A percentile compares a stretch with the other conserved stretches of the same genome.
Conservation (phyloP, 75 land plant genomes). For the Cunninghamia lanceolata region DNA sequence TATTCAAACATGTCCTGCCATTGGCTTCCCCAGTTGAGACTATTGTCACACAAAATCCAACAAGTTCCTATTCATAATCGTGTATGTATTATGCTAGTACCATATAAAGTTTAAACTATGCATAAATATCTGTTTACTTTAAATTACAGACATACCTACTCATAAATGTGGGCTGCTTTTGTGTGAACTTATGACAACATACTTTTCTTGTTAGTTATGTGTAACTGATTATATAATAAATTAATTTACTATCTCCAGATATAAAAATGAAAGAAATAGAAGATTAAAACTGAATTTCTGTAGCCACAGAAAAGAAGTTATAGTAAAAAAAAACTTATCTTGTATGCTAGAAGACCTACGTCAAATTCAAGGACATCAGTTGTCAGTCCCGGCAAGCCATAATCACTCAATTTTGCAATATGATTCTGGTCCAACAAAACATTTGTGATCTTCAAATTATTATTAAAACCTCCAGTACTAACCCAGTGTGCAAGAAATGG, state of each 20-base stretch:
- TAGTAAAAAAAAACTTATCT: too few relatives aligned
- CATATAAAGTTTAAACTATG: neutral
- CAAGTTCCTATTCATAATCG: neutral
- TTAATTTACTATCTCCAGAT: neutral
- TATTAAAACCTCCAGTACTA: slow-evolving; percentile 64
- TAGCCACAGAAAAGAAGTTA: neutral
- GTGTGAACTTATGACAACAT: neutral
- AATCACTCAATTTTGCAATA: slow-evolving; percentile 73
- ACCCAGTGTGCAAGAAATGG: slow-evolving; percentile 80
- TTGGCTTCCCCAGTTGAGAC: neutral
- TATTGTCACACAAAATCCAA: neutral
- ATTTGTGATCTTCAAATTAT: slow-evolving; percentile 67
- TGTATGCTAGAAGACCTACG: slow-evolving; percentile 21
- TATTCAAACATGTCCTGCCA: neutral
- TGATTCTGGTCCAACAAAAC: slow-evolving; percentile 76
- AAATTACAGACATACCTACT: neutral
- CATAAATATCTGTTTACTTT: neutral
- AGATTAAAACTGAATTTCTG: neutral
- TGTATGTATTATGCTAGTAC: neutral
- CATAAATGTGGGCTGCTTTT: slow-evolving; percentile 4
- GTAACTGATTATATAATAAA: neutral
- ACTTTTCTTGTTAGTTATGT: neutral
- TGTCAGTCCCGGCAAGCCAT: slow-evolving; percentile 51
- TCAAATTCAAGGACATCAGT: slow-evolving; percentile 29
- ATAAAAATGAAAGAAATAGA: neutral